Percentiles rank a stretch among this genome's conserved stretches.
Evolutionary conservation across 2,329 filamentous ascomycete species (phyloP).

Genomic region (Penicillium sp.): DNA sequence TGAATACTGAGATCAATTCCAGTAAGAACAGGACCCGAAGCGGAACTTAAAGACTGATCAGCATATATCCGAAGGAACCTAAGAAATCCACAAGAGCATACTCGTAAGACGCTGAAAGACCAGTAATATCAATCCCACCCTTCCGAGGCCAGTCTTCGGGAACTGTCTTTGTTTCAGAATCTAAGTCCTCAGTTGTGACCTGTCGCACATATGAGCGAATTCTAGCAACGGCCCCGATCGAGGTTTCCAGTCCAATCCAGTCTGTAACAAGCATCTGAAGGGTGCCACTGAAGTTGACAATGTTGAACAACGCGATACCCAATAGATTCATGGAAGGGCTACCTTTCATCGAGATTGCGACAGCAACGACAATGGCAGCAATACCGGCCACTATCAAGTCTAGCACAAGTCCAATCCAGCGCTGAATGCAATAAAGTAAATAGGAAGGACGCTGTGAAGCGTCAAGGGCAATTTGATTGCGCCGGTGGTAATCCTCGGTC

Average conservation of each 20-base stretch:
- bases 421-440: slow-evolving; percentile 6
- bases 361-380: slow-evolving; percentile 17
- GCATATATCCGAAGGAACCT: not conserved
- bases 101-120: slow-evolving; percentile 34
- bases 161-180: slow-evolving; percentile 27
- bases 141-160: slow-evolving; percentile 31
- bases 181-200: slow-evolving; percentile 34
- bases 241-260: slow-evolving; percentile 18
- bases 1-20: slow-evolving; percentile 18
- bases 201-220: slow-evolving; percentile 42
- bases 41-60: slow-evolving; percentile 1
- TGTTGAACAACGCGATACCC: slow-evolving; percentile 19
- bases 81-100: slow-evolving; percentile 6
- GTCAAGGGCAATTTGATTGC: slow-evolving; percentile 5
- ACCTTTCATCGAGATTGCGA: slow-evolving; percentile 15
- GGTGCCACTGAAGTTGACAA: slow-evolving; percentile 18
- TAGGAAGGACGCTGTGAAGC: slow-evolving; percentile 7
- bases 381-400: slow-evolving; percentile 21
- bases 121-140: slow-evolving; percentile 32
- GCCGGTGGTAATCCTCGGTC: slow-evolving; percentile 32
- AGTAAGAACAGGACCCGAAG: slow-evolving; percentile 13
- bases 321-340: slow-evolving; percentile 10
- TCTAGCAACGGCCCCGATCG: slow-evolving; percentile 19
- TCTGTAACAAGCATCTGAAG: slow-evolving; percentile 12
- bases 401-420: slow-evolving; percentile 7